Percentiles rank a stretch among this genome's conserved stretches.
These are phyloP conservation scores for Diaporthe nobilis DNA, from an alignment of 2,329 filamentous ascomycete species.

Conservation along the genomic window DNA sequence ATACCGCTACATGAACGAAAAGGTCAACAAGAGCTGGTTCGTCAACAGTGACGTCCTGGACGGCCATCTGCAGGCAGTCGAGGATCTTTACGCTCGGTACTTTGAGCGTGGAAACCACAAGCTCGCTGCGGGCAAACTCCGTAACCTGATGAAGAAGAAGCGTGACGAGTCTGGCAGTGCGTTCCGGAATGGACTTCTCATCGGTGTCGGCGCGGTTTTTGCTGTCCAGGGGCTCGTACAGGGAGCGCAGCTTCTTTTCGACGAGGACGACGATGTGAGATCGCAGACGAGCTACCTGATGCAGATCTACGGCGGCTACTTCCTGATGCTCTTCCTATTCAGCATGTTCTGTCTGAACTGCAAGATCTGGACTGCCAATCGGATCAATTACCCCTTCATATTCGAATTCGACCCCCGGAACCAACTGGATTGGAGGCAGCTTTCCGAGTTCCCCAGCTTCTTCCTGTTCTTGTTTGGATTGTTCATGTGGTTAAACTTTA, in stretches of 20 bases:
- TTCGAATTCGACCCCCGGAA: constrained; percentile 95
- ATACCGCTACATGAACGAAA: constrained; percentile 88
- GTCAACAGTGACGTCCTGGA: constrained; percentile 91
- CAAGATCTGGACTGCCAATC: constrained; percentile 83
- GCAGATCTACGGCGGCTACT: constrained; percentile 95
- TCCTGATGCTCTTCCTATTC: constrained; percentile 85
- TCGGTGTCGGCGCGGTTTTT: constrained; percentile 78
- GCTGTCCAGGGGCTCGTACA: constrained; percentile 75
- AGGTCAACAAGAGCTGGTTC: constrained; percentile 92
- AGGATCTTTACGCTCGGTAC: constrained; percentile 94
- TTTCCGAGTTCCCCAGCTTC: constrained; percentile 88
- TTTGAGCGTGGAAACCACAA: constrained; percentile 96
- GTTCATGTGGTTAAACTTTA: constrained; percentile 92
- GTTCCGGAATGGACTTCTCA: constrained; percentile 74
- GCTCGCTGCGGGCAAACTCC: constrained; percentile 87
- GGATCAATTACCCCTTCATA: constrained; percentile 96
- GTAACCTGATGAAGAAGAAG: constrained; percentile 75
- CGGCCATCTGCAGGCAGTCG: constrained; percentile 81
- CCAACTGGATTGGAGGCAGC: constrained; percentile 89
- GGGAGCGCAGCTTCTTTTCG: constrained; percentile 66
- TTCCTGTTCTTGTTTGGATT: constrained; percentile 84
- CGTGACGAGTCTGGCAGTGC: constrained; percentile 69
- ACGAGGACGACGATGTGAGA: constrained; percentile 62
- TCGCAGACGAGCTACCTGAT: constrained; percentile 77
- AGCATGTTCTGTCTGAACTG: constrained; percentile 89